These are phyloP conservation scores for Plasmodium reichenowi DNA, from an alignment of 169 alveolate genomes.

Conservation along the genomic window DNA sequence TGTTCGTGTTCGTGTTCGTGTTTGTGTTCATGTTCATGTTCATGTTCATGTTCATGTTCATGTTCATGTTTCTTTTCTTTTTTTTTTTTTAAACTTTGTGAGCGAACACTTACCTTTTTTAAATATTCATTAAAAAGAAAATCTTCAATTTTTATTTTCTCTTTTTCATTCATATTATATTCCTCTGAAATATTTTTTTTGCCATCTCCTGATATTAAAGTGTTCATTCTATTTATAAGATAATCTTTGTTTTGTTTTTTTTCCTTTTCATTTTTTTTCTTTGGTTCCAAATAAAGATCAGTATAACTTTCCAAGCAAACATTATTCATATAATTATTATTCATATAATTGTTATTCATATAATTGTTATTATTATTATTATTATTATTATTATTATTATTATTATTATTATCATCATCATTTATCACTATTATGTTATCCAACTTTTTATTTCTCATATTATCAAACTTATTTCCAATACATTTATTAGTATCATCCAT, in stretches of 20 bases:
- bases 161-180: neutral
- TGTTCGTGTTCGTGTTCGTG: neutral
- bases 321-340: neutral
- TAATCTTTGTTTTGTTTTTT: neutral
- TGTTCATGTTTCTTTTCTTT: neutral
- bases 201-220: neutral
- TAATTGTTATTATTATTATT: neutral
- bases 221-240: constrained; percentile 2
- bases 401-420: neutral
- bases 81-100: constrained; percentile 14
- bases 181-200: neutral
- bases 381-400: neutral
- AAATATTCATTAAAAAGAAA: constrained; percentile 60
- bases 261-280: constrained; percentile 12
- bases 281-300: constrained; percentile 3
- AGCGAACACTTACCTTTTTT: constrained; percentile 29
- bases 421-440: neutral
- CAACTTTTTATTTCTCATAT: too few relatives aligned
- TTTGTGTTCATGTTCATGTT: neutral
- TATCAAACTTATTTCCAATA: neutral
- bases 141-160: constrained; percentile 37
- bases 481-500: neutral
- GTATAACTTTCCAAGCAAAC: neutral
- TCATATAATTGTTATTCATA: too few relatives aligned
- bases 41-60: neutral